A percentile compares a stretch with the other conserved stretches of the same genome.
Conservation (phyloP, 495 filamentous ascomycete species). For the Sphaerosporella brunnea region DNA sequence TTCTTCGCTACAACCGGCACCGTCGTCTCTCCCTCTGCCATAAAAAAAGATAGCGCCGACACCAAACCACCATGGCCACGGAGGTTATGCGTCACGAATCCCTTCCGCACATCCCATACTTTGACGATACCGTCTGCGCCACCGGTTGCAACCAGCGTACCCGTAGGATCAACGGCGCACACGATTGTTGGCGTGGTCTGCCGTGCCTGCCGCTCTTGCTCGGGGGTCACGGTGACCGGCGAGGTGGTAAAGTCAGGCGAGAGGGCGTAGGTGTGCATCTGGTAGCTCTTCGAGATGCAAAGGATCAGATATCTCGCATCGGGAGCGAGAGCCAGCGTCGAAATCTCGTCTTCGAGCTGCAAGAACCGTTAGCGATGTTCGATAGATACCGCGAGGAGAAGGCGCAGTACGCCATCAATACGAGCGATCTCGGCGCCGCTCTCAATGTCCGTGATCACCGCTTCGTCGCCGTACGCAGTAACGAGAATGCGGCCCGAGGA, state of each 20-base stretch:
- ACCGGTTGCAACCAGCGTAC: conserved; percentile 80
- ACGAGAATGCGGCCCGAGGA: conserved; percentile 65
- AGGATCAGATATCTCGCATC: conserved; percentile 70
- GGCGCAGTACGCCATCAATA: conserved; percentile 59
- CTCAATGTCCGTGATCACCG: conserved; percentile 63
- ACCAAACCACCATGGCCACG: conserved; percentile 79
- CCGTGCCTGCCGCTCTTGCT: neutral
- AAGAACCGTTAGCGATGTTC: conserved; percentile 6
- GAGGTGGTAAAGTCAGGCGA: conserved; percentile 30
- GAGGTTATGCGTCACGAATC: conserved; percentile 87
- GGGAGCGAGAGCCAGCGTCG: conserved; percentile 71
- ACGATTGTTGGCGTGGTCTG: conserved; percentile 77
- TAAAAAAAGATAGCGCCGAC: conserved; percentile 82
- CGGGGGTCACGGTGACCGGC: conserved; percentile 37
- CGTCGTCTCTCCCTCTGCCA: conserved; percentile 32
- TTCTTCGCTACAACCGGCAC: conserved; percentile 28
- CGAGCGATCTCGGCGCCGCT: conserved; percentile 67
- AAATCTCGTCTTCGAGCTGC: conserved; percentile 88
- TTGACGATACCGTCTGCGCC: conserved; percentile 84
- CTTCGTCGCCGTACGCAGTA: conserved; percentile 76
- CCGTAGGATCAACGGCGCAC: conserved; percentile 61
- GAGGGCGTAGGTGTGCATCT: conserved; percentile 79
- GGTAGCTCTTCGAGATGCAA: conserved; percentile 71
- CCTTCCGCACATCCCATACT: conserved; percentile 86
- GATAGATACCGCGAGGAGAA: too few relatives aligned